Percentiles rank a stretch among this genome's conserved stretches.
Evolutionary conservation across 441 rosid genomes (phyloP).

Genomic region (Flueggea neowawraea): DNA sequence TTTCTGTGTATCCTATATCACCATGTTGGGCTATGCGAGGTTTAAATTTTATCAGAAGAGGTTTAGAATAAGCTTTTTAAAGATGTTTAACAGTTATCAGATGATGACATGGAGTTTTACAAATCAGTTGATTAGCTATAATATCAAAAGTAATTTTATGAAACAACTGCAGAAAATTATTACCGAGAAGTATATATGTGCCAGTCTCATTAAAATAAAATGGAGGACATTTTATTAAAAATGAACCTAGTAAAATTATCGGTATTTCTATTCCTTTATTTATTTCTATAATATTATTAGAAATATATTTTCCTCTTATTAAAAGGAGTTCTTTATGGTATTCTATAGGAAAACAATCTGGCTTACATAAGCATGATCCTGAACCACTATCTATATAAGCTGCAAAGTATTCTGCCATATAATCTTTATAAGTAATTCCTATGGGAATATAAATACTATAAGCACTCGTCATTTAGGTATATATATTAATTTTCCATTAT

Average conservation of each 20-base stretch:
- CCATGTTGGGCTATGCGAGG: not conserved
- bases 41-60: not conserved
- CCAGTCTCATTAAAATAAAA: not conserved
- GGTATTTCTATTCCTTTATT: not conserved
- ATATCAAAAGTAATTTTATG: too few relatives aligned
- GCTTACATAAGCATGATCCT: too few relatives aligned
- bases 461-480: too few relatives aligned
- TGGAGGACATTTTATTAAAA: not conserved
- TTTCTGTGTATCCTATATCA: not conserved
- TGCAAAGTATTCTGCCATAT: too few relatives aligned
- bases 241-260: not conserved
- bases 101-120: not conserved
- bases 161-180: too few relatives aligned
- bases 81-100: not conserved
- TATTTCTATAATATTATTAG: not conserved
- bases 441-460: too few relatives aligned
- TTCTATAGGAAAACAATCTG: too few relatives aligned
- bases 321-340: too few relatives aligned
- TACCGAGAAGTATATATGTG: not conserved
- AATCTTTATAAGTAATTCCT: too few relatives aligned
- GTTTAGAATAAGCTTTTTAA: not conserved
- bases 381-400: too few relatives aligned
- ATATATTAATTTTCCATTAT: too few relatives aligned
- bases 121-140: not conserved
- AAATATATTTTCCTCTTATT: too few relatives aligned